Evolutionary conservation across 2,329 filamentous ascomycete genomes (phyloP), one percentile per base, ranked within the genome.

Genomic region (Neocatenulostroma microsporum): DNA sequence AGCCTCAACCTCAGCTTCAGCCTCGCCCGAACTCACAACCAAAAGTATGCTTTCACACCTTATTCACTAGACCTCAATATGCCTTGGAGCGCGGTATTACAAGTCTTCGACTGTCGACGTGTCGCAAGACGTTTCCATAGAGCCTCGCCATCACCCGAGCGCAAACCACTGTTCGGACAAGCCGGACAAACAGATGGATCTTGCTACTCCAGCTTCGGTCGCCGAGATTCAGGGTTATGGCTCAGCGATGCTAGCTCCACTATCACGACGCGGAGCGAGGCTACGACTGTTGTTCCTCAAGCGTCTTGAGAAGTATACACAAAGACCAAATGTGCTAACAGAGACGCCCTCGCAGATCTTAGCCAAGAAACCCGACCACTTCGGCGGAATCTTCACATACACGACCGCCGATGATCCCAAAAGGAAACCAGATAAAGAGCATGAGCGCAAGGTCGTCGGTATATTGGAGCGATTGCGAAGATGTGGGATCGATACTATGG

Each of bases 311-410:
- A n/a, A n/a, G n/a, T n/a, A n/a, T n/a, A n/a, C n/a, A 9, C 7
- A 6, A 13, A 15, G 10, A 9, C 9, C n/a, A 7, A n/a, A 30
- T 9, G 14, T 12, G 39, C 42, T 45, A 20, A 45, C 36, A 24
- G 4, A 19, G n/a, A n/a, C n/a, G n/a, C n/a, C n/a, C n/a, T n/a
- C n/a, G n/a, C n/a, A n/a, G n/a, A n/a, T n/a, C n/a, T n/a, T n/a
- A n/a, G n/a, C n/a, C n/a, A n/a, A 62, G 35, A 72, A 70, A 33
- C 70, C 74, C 32, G 60, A 72, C 40, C 76, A 83, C 38, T 76
- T 83, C 46, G 73, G 76, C 48, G 70, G 70, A 23, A 67, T 85
- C 30, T 84, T 85, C 66, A 36, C 53, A 2, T 77, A 74, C 49
- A n/a, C n/a, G n/a, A n/a, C n/a, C n/a, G 76, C 82, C 39, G 67